These are phyloP conservation scores for Globisporangium paroecandrum DNA, from an alignment of 352 stramenopile species.

Conservation along the genomic window DNA sequence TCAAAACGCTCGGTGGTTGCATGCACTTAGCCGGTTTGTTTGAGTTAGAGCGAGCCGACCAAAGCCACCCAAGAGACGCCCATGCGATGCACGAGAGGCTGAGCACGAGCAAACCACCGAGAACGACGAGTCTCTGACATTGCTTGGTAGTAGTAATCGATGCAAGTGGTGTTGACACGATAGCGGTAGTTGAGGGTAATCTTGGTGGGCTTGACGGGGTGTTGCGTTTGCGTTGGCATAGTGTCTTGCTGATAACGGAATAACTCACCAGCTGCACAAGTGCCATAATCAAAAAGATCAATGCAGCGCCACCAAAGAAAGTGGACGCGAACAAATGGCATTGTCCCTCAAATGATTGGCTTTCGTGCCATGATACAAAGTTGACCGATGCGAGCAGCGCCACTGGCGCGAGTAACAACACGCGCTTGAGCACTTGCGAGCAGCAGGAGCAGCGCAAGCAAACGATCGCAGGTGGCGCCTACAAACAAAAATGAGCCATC, in stretches of 20 bases:
- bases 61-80: conserved; percentile 22
- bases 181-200: background rate
- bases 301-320: conserved; percentile 27
- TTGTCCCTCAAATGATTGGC: background rate
- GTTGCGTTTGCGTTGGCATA: background rate
- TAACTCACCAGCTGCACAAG: conserved; percentile 5
- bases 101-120: conserved; percentile 16
- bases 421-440: conserved; percentile 33
- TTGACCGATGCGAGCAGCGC: conserved; percentile 21
- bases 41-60: conserved; percentile 3
- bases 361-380: conserved; percentile 27
- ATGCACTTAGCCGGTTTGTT: background rate
- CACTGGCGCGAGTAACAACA: conserved; percentile 30
- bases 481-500: background rate
- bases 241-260: background rate
- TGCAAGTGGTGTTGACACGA: background rate
- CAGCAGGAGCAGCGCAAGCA: conserved; percentile 62
- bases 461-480: conserved; percentile 32
- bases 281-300: conserved; percentile 26
- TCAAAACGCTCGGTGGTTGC: conserved; percentile 4
- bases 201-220: background rate
- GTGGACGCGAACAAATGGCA: background rate
- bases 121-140: conserved; percentile 13
- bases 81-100: conserved; percentile 23
- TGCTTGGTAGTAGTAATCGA: background rate